These are phyloP conservation scores for Wickerhamomyces chambardii DNA, from an alignment of 805 yeast genomes.

Conservation along the genomic window DNA sequence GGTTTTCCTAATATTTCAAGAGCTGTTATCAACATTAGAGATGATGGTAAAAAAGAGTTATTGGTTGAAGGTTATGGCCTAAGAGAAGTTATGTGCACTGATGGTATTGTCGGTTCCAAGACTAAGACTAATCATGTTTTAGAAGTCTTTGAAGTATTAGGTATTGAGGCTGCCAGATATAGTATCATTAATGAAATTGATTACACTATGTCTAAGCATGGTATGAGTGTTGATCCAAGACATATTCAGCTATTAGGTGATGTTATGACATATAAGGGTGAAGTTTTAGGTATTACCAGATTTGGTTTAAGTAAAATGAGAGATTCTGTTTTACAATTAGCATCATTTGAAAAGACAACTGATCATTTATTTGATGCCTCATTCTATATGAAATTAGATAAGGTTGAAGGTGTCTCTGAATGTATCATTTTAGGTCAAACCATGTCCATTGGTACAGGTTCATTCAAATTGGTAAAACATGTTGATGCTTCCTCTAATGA, in stretches of 20 bases:
- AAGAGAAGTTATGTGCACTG: conserved; percentile 94
- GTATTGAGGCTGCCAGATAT: conserved; percentile 96
- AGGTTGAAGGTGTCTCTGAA: conserved; percentile 96
- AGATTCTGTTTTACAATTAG: conserved; percentile 93
- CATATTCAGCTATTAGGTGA: conserved; percentile 96
- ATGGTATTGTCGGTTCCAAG: conserved; percentile 85
- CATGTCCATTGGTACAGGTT: conserved; percentile 96
- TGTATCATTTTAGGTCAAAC: conserved; percentile 97
- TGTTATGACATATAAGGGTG: conserved; percentile 98
- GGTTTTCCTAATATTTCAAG: conserved; percentile 89
- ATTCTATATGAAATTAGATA: conserved; percentile 93
- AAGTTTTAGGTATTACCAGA: conserved; percentile 94
- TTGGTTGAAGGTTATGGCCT: conserved; percentile 97
- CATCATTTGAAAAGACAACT: conserved; percentile 96
- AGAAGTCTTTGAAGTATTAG: conserved; percentile 83
- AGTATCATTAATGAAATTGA: conserved; percentile 92
- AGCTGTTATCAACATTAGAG: conserved; percentile 91
- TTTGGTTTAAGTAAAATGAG: conserved; percentile 98
- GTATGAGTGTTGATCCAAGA: conserved; percentile 99
- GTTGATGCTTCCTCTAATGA: conserved; percentile 35
- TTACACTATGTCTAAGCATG: conserved; percentile 97
- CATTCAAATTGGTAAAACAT: conserved; percentile 74
- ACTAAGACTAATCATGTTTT: conserved; percentile 89
- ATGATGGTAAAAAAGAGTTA: conserved; percentile 79
- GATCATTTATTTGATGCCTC: conserved; percentile 98